A percentile compares a stretch with the other conserved stretches of the same genome.
Evolutionary conservation across 495 filamentous ascomycete species (phyloP).

Genomic region (Penicillium waksmanii): DNA sequence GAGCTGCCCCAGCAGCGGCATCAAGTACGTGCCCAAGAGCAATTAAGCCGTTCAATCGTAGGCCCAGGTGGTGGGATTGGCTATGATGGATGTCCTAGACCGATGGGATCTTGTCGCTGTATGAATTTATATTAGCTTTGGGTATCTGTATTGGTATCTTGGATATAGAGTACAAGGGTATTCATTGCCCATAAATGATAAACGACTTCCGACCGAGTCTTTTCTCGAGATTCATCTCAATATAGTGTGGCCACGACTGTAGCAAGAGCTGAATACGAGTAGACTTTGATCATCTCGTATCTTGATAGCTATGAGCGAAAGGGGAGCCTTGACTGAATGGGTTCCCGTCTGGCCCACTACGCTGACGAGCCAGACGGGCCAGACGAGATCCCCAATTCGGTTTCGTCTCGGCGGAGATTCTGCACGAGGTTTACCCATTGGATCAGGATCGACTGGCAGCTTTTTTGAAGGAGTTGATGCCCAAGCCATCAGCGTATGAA

Average conservation of each 20-base stretch:
- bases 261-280: background rate
- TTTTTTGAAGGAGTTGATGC: conserved; percentile 11
- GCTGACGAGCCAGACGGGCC: background rate
- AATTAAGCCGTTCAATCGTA: conserved; percentile 6
- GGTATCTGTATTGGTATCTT: conserved; percentile 10
- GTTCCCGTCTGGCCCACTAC: background rate
- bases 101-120: background rate
- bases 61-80: background rate
- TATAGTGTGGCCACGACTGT: background rate
- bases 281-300: background rate
- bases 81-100: background rate
- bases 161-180: conserved; percentile 3
- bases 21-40: conserved; percentile 65
- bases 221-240: background rate
- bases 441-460: conserved; percentile 13
- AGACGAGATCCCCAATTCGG: background rate
- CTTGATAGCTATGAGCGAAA: background rate
- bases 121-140: background rate
- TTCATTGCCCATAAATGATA: background rate
- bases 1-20: conserved; percentile 56
- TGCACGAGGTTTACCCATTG: conserved; percentile 1
- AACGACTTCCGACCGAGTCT: background rate
- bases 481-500: background rate
- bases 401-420: background rate
- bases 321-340: background rate